Percentiles rank a stretch among this genome's conserved stretches.
Evolutionary conservation across 1,284 basidiomycete species (phyloP).

Genomic region (Naganishia sp.): DNA sequence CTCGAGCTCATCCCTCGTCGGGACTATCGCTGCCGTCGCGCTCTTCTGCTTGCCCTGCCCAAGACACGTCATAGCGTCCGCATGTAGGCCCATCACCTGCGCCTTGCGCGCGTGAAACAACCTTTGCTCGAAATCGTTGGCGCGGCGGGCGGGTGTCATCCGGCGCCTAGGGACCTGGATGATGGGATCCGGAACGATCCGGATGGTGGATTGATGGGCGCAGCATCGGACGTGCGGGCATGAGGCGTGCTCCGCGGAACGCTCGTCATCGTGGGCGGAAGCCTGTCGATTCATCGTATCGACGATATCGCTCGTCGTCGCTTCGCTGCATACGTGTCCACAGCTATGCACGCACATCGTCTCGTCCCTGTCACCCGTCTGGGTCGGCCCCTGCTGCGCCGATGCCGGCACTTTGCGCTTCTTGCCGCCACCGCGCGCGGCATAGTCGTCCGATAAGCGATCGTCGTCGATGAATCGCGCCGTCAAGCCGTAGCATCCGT

Average conservation of each 20-base stretch:
- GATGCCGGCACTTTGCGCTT: slow-evolving; percentile 45
- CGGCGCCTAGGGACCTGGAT: slow-evolving; percentile 19
- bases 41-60: slow-evolving; percentile 15
- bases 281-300: slow-evolving; percentile 4
- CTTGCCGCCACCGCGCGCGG: slow-evolving; percentile 41
- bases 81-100: slow-evolving; percentile 28
- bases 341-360: slow-evolving; percentile 19
- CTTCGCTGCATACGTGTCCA: slow-evolving; percentile 26
- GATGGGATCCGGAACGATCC: slow-evolving; percentile 23
- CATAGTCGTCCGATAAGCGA: slow-evolving; percentile 39
- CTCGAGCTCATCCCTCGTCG: slow-evolving; percentile 30
- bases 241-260: neutral
- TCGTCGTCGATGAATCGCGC: slow-evolving; percentile 34
- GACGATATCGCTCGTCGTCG: neutral
- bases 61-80: slow-evolving; percentile 29
- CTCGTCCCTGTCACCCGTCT: slow-evolving; percentile 12
- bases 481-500: slow-evolving; percentile 23
- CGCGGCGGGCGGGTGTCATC: slow-evolving; percentile 16
- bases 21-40: neutral
- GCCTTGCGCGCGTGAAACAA: slow-evolving; percentile 24
- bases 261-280: neutral
- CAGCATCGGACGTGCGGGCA: slow-evolving; percentile 27
- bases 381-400: slow-evolving; percentile 20
- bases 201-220: slow-evolving; percentile 16
- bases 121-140: slow-evolving; percentile 26